phyloP scores from a whole-genome alignment of 495 filamentous ascomycete species.

The Hyaloscypha finlandica region DNA sequence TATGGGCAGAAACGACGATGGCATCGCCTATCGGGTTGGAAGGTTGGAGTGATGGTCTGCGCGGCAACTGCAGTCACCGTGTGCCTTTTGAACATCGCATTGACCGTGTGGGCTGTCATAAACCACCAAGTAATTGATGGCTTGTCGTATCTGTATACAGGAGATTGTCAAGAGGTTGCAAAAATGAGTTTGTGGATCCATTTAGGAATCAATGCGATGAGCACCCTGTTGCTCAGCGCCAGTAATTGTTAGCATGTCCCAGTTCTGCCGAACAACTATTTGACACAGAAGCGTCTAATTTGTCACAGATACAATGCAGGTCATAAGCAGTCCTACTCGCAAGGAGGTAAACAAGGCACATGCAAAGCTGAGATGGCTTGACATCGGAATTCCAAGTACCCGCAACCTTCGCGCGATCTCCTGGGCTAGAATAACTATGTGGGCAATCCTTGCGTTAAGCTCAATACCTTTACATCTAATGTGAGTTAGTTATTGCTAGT shows the following conservation, averaged over 20 bases:
- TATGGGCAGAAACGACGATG: background rate
- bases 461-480: conserved; percentile 40
- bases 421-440: conserved; percentile 39
- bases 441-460: conserved; percentile 36
- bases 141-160: conserved; percentile 14
- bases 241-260: conserved; percentile 38
- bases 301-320: conserved; percentile 41
- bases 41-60: conserved; percentile 20
- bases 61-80: conserved; percentile 15
- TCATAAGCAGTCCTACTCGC: conserved; percentile 53
- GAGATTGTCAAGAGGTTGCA: conserved; percentile 28
- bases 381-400: conserved; percentile 54
- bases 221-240: conserved; percentile 41
- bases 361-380: conserved; percentile 46
- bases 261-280: background rate
- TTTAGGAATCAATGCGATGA: conserved; percentile 40
- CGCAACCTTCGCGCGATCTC: conserved; percentile 48
- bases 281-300: background rate
- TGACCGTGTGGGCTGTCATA: conserved; percentile 21
- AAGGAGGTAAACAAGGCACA: conserved; percentile 53
- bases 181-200: conserved; percentile 36
- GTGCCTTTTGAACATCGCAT: conserved; percentile 12
- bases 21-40: conserved; percentile 21
- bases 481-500: conserved; percentile 8
- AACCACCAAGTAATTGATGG: conserved; percentile 9